Conservation (phyloP, 2,329 filamentous ascomycete genomes). For the Aquanectria penicillioides region DNA sequence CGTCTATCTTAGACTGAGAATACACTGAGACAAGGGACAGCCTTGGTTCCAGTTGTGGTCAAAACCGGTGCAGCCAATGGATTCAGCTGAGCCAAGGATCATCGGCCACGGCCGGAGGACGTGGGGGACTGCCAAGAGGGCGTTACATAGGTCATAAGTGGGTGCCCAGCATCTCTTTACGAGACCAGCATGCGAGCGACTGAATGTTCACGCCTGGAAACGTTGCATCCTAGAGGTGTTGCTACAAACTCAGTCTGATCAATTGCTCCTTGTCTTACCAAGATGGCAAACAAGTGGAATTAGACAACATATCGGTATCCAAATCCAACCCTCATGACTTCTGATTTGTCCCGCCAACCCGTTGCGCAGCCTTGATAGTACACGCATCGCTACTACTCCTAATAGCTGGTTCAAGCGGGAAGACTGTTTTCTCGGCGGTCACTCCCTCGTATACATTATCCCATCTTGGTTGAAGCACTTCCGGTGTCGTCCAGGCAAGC, state of each 20-base stretch:
- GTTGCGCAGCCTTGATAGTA: slow-evolving; percentile 19
- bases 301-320: too few species aligned
- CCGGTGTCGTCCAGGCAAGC: slow-evolving; percentile 59
- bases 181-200: too few species aligned
- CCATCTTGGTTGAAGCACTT: slow-evolving; percentile 58
- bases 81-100: background rate
- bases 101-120: background rate
- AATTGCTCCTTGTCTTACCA: too few species aligned
- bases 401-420: slow-evolving; percentile 62
- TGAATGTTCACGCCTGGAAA: background rate
- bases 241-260: background rate
- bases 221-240: background rate
- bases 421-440: slow-evolving; percentile 60
- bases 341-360: background rate
- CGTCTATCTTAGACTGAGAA: background rate
- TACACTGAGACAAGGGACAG: background rate
- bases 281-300: too few species aligned
- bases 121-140: too few species aligned
- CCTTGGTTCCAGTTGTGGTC: too few species aligned
- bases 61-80: background rate
- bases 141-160: too few species aligned
- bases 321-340: background rate
- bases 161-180: too few species aligned
- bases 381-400: slow-evolving; percentile 37
- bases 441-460: slow-evolving; percentile 63